Conservation (phyloP, 1,139 yeast species). For the Blastobotrys persicus region DNA sequence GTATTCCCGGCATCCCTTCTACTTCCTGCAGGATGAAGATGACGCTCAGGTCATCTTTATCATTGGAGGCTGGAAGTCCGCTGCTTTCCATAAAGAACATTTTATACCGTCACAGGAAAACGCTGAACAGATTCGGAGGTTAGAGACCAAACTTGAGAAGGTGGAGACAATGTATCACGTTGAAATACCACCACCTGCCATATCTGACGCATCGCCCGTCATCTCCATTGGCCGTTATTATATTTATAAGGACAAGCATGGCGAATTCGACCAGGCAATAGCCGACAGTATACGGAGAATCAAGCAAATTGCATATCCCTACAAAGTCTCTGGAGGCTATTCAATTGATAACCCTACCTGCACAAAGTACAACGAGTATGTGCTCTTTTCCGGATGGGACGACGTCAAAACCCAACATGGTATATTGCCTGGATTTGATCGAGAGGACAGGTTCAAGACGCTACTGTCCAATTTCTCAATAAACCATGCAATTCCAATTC, state of each 20-base stretch:
- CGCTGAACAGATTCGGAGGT: background rate
- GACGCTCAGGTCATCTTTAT: background rate
- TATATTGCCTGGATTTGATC: background rate
- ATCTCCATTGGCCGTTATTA: slow-evolving; percentile 1
- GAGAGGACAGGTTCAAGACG: slow-evolving; percentile 2
- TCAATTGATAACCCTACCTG: background rate
- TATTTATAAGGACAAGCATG: background rate
- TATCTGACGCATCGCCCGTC: background rate
- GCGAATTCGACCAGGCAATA: background rate
- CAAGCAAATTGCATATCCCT: background rate
- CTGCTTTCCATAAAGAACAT: background rate
- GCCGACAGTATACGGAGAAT: background rate
- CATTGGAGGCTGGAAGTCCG: slow-evolving; percentile 1
- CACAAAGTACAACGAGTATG: slow-evolving; percentile 1
- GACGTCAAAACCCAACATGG: background rate
- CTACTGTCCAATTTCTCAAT: background rate
- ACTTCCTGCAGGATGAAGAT: slow-evolving; percentile 1
- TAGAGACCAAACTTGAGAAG: background rate
- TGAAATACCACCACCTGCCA: background rate
- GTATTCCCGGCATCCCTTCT: background rate
- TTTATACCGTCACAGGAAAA: background rate
- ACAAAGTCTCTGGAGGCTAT: background rate
- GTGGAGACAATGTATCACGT: slow-evolving; percentile 1
- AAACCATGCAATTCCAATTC: background rate
- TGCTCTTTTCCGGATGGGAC: background rate